Evolutionary conservation across 257 asterid genomes (phyloP).

Genomic region (Agastache rugosa): DNA sequence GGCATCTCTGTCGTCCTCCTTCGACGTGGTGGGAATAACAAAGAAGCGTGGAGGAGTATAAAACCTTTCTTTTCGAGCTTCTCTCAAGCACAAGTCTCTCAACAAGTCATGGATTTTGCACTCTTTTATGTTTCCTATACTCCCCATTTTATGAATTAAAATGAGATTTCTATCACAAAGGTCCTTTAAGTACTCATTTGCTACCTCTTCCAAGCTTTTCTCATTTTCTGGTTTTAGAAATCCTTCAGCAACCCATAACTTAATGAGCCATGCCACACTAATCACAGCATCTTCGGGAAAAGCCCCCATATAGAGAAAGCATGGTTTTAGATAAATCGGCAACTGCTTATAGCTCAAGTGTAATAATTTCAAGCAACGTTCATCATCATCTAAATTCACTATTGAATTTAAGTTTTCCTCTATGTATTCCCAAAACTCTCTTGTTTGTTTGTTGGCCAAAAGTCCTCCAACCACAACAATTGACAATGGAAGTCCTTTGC

Average conservation of each 20-base stretch:
- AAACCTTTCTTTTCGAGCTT: neutral
- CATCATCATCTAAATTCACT: conserved; percentile 27
- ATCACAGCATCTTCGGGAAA: neutral
- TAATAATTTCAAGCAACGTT: conserved; percentile 24
- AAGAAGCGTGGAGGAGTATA: neutral
- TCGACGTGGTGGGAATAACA: neutral
- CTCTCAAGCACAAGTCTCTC: neutral
- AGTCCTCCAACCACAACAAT: conserved; percentile 35
- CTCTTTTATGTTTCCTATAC: neutral
- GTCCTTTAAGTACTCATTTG: neutral
- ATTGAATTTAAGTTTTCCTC: conserved; percentile 9
- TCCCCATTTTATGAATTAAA: neutral
- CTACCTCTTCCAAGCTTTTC: neutral
- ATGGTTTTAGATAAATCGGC: neutral
- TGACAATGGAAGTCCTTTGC: conserved; percentile 40
- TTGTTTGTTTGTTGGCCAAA: neutral
- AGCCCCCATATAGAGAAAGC: neutral
- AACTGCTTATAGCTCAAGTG: conserved; percentile 20
- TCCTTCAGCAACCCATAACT: conserved; percentile 24
- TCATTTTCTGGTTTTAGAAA: conserved; percentile 9
- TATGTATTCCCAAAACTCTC: conserved; percentile 17
- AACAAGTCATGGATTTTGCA: neutral
- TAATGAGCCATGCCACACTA: conserved; percentile 17
- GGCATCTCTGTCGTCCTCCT: neutral
- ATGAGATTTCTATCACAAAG: neutral